Evolutionary conservation across 2,329 filamentous ascomycete genomes (phyloP), one percentile per base, ranked within the genome.

Genomic region (Nemania diffusa): DNA sequence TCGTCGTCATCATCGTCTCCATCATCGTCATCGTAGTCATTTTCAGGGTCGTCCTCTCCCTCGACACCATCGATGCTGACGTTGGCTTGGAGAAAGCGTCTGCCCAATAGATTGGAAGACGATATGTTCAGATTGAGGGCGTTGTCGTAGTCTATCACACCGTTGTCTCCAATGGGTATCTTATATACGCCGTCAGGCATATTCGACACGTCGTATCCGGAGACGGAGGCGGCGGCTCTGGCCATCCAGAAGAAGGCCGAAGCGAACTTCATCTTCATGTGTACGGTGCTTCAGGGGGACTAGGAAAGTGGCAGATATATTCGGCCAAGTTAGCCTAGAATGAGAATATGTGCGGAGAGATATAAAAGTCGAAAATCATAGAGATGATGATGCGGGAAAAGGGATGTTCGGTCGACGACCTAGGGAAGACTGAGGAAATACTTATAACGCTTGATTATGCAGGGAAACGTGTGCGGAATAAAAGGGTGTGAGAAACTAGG

Each of bases 151-250:
- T 64, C 53, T n/a, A 60, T 50, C 2, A 27, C 1, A 1, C 62
- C 56, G 15, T 40, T 56, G 20, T 40, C 27, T 1, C 3, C 13
- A n/a, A 60, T 37, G 1, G 37, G 48, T 27, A 64, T 20, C 15
- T 29, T 29, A 37, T 56, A 64, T 2, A 59, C 8, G 20, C 62
- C 62, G 27, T 64, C n/a, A 13, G 48, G 34, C 1, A 64, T 26
- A 34, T 20, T 2, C 9, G 46, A 53, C 27, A 58, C 11, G 9
- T 64, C 52, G 17, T 13, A 34, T 5, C 34, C 46, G 17, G 5
- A 3, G 5, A 29, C 32, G 11, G 22, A 5, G 29, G 17, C 13
- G 17, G 26, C 55, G 3, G 37, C 15, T 4, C 37, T 15, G 5
- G 15, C 37, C 37, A 40, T 13, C 37, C 15, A 40, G 11, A 15